Evolutionary conservation across 2,329 filamentous ascomycete genomes (phyloP).

Genomic region (Xylogone sp.): DNA sequence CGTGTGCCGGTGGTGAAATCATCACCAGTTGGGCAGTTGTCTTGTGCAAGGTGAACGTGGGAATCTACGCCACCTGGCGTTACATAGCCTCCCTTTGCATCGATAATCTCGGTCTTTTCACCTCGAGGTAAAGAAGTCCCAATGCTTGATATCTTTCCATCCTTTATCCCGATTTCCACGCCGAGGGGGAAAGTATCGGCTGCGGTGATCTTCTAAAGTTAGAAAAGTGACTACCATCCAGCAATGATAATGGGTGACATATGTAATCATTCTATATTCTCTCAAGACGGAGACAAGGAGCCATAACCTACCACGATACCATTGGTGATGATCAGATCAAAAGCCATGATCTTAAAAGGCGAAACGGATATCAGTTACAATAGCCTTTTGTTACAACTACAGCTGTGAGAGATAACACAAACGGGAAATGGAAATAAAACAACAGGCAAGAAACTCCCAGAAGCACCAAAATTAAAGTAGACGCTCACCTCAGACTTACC

Average conservation of each 20-base stretch:
- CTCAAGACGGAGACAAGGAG: too few relatives aligned
- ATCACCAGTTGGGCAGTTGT: conserved; percentile 39
- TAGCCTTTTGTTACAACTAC: too few relatives aligned
- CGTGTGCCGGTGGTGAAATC: conserved; percentile 40
- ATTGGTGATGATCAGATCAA: too few relatives aligned
- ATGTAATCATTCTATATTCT: neutral
- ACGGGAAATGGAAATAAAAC: too few relatives aligned
- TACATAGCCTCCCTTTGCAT: conserved; percentile 41
- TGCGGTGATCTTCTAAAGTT: conserved; percentile 36
- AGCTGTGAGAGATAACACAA: too few relatives aligned
- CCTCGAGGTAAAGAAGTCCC: conserved; percentile 32
- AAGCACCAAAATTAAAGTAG: too few relatives aligned
- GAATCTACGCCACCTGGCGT: conserved; percentile 45
- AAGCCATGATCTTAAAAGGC: too few relatives aligned
- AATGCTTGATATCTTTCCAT: conserved; percentile 42
- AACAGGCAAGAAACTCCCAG: too few relatives aligned
- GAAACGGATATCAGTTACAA: too few relatives aligned
- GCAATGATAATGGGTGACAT: too few relatives aligned
- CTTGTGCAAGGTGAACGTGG: conserved; percentile 45
- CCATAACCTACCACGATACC: too few relatives aligned
- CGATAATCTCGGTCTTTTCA: conserved; percentile 33
- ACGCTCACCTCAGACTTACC: too few relatives aligned
- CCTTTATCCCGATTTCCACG: conserved; percentile 42
- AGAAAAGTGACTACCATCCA: neutral
- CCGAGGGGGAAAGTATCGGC: conserved; percentile 38